phyloP scores from a whole-genome alignment of 805 yeast genomes.

The Saturnispora quitensis region DNA sequence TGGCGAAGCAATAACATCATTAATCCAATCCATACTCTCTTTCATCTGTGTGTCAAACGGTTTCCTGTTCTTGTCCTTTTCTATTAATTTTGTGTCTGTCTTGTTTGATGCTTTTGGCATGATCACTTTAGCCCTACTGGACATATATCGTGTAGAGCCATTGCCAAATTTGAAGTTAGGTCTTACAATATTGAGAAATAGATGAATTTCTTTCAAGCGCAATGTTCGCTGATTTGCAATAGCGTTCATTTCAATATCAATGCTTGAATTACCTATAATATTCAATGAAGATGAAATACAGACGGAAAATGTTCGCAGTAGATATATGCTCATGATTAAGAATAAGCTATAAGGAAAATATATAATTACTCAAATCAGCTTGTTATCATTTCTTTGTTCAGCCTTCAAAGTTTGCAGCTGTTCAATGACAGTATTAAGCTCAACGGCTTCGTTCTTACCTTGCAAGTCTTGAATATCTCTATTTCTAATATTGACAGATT shows the following conservation, averaged over 20 bases:
- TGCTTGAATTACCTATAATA: not conserved
- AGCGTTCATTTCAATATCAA: not conserved
- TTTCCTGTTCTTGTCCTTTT: not conserved
- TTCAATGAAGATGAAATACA: not conserved
- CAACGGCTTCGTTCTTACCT: slow-evolving; percentile 79
- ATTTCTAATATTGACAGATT: slow-evolving; percentile 89
- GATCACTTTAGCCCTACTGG: not conserved
- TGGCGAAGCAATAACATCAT: not conserved
- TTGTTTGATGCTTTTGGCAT: not conserved
- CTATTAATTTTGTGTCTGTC: not conserved
- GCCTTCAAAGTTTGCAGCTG: slow-evolving; percentile 62
- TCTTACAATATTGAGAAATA: not conserved
- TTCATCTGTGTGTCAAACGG: not conserved
- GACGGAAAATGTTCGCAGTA: not conserved
- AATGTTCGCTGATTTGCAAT: not conserved
- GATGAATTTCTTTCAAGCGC: not conserved
- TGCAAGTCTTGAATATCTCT: slow-evolving; percentile 91
- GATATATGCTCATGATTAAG: not conserved
- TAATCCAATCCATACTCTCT: not conserved
- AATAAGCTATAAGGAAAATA: not conserved
- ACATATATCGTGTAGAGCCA: not conserved
- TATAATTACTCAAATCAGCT: slow-evolving; percentile 16
- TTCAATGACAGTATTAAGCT: slow-evolving; percentile 60
- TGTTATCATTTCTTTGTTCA: slow-evolving; percentile 68
- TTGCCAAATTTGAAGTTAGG: not conserved